These are phyloP conservation scores for Oryza nivara DNA, from an alignment of 176 grass and related monocot species.

Conservation along the genomic window DNA sequence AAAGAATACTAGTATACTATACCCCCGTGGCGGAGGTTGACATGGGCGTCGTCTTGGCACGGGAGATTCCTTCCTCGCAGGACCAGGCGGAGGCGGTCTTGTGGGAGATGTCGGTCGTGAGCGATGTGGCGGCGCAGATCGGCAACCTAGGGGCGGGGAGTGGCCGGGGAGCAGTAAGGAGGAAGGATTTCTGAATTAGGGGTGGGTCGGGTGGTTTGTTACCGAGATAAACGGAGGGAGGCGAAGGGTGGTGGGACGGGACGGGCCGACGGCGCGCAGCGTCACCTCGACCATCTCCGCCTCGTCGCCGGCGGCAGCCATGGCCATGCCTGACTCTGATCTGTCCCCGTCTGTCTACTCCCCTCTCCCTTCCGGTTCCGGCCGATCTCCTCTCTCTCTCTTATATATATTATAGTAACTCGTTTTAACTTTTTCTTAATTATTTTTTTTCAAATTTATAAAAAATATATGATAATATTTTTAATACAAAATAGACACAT, in stretches of 20 bases:
- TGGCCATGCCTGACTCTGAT: neutral
- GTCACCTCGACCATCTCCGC: slow-evolving; percentile 60
- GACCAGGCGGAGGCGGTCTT: slow-evolving; percentile 73
- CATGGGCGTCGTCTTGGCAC: slow-evolving; percentile 47
- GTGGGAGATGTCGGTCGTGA: slow-evolving; percentile 47
- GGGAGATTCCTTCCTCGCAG: slow-evolving; percentile 63
- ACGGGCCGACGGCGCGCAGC: slow-evolving; percentile 62
- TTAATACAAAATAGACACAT: too few relatives aligned
- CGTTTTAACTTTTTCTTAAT: too few relatives aligned
- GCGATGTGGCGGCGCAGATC: slow-evolving; percentile 68
- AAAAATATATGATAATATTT: too few relatives aligned
- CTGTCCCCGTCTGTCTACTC: neutral
- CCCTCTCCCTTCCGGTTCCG: too few relatives aligned
- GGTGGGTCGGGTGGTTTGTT: neutral
- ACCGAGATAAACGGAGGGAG: slow-evolving; percentile 63
- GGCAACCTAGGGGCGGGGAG: slow-evolving; percentile 39
- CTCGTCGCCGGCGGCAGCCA: slow-evolving; percentile 38
- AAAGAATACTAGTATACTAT: neutral
- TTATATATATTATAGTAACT: too few relatives aligned
- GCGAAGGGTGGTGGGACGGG: slow-evolving; percentile 54
- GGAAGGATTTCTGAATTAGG: neutral
- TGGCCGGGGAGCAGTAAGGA: slow-evolving; percentile 14
- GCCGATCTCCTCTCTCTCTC: too few relatives aligned
- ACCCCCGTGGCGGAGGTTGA: slow-evolving; percentile 56
- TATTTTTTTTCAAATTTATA: too few relatives aligned